These are phyloP conservation scores for Podila epigama DNA, from an alignment of 192 early-diverging fungal species.

Conservation along the genomic window DNA sequence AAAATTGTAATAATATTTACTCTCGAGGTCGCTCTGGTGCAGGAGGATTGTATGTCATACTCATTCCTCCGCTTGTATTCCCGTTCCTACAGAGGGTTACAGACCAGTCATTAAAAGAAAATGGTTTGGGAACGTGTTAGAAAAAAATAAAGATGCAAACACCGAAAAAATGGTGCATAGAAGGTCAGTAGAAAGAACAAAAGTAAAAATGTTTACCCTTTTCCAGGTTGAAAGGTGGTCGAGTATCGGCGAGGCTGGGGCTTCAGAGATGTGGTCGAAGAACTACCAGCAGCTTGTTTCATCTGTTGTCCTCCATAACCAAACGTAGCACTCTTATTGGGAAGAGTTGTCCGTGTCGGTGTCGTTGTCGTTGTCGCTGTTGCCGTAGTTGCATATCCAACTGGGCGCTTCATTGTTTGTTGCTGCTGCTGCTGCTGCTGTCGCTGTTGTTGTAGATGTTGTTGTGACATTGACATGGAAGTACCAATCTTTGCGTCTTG, in stretches of 20 bases:
- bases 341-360: neutral
- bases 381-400: too few species aligned
- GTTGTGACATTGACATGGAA: neutral
- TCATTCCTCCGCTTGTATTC: neutral
- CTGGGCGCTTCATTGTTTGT: neutral
- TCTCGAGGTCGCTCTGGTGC: slow-evolving; percentile 12
- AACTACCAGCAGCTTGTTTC: neutral
- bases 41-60: neutral
- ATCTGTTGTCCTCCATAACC: neutral
- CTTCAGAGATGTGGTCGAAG: slow-evolving; percentile 2
- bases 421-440: neutral
- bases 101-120: too few species aligned
- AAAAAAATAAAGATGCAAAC: neutral
- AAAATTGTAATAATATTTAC: slow-evolving; percentile 13
- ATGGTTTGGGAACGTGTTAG: neutral
- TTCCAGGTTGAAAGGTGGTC: neutral
- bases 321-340: neutral
- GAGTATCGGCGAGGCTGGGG: neutral
- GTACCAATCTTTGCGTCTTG: neutral
- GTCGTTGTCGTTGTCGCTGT: neutral
- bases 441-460: neutral
- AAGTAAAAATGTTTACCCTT: slow-evolving; percentile 1
- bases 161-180: neutral
- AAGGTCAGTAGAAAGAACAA: too few species aligned
- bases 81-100: neutral